Percentiles rank a stretch among this genome's conserved stretches.
These are phyloP conservation scores for Fistulinella cinereoalba DNA, from an alignment of 1,284 basidiomycete species.

Conservation along the genomic window DNA sequence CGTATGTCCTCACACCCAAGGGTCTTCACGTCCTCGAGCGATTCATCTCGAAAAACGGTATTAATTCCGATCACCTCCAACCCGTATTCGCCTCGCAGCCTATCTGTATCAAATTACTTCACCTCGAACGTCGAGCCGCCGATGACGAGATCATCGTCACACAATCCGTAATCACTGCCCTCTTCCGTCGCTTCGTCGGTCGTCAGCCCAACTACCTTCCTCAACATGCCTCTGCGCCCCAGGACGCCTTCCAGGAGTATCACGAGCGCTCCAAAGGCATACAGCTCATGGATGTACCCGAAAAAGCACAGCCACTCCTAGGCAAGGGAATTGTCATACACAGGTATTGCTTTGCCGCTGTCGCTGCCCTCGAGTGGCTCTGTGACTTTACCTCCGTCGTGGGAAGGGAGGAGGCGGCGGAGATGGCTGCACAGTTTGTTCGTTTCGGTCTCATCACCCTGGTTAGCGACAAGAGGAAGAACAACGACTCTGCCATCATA, in stretches of 20 bases:
- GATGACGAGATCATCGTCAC: conserved; percentile 99
- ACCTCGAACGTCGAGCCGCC: conserved; percentile 86
- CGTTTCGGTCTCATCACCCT: conserved; percentile 88
- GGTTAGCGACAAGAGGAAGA: conserved; percentile 85
- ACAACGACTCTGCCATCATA: conserved; percentile 85
- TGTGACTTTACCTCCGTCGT: conserved; percentile 97
- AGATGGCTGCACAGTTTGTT: conserved; percentile 97
- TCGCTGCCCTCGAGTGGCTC: conserved; percentile 92
- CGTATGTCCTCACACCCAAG: conserved; percentile 95
- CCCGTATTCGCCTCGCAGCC: conserved; percentile 90
- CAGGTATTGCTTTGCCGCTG: conserved; percentile 85
- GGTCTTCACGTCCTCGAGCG: conserved; percentile 97
- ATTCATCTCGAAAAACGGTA: conserved; percentile 99
- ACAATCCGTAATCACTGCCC: conserved; percentile 87
- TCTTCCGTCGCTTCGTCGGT: conserved; percentile 94
- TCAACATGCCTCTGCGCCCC: conserved; percentile 40
- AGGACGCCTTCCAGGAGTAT: conserved; percentile 73
- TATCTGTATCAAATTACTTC: conserved; percentile 96
- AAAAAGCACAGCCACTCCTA: conserved; percentile 53
- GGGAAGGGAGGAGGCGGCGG: conserved; percentile 94
- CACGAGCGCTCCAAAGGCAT: conserved; percentile 78
- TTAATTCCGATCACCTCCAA: conserved; percentile 90
- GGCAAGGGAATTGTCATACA: conserved; percentile 47
- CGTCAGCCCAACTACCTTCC: conserved; percentile 75
- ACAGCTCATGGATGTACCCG: conserved; percentile 65